phyloP scores from a whole-genome alignment of 768 basidiomycete genomes.

The Amanita pseudoporphyria region DNA sequence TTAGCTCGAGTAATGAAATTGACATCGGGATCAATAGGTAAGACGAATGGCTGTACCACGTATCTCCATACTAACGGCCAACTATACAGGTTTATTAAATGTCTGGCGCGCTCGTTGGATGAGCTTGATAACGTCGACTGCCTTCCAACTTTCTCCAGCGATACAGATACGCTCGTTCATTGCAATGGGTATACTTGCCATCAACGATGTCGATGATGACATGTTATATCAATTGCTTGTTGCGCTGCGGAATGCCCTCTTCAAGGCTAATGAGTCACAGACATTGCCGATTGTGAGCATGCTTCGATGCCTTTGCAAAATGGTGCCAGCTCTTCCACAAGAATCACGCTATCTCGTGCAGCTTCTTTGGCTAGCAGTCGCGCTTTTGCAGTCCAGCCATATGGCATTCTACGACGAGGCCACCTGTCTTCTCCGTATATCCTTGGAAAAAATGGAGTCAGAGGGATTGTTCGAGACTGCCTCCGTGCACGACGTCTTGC shows the following conservation, averaged over 20 bases:
- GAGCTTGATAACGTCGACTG: conserved; percentile 78
- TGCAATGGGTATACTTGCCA: conserved; percentile 73
- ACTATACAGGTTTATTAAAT: conserved; percentile 56
- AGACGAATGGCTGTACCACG: conserved; percentile 12
- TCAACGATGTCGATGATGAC: conserved; percentile 84
- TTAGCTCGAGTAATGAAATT: conserved; percentile 56
- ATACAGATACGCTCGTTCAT: conserved; percentile 87
- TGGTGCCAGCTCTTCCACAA: conserved; percentile 59
- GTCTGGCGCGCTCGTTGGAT: conserved; percentile 93
- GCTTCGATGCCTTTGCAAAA: conserved; percentile 75
- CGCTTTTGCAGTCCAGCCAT: conserved; percentile 71
- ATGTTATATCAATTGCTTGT: conserved; percentile 90
- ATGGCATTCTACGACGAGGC: conserved; percentile 63
- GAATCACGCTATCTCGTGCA: conserved; percentile 65
- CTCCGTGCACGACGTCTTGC: conserved; percentile 44
- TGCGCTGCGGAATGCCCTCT: conserved; percentile 67
- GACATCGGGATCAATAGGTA: conserved; percentile 63
- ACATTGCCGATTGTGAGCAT: conserved; percentile 74
- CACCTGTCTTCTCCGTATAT: conserved; percentile 51
- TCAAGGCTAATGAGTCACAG: conserved; percentile 58
- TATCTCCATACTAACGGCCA: conserved; percentile 2
- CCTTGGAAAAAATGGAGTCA: conserved; percentile 53
- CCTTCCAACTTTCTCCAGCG: conserved; percentile 82
- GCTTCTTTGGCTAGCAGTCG: conserved; percentile 85
- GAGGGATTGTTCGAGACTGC: conserved; percentile 47